phyloP scores from a whole-genome alignment of 805 yeast species.

The Metschnikowia santaceciliae region DNA sequence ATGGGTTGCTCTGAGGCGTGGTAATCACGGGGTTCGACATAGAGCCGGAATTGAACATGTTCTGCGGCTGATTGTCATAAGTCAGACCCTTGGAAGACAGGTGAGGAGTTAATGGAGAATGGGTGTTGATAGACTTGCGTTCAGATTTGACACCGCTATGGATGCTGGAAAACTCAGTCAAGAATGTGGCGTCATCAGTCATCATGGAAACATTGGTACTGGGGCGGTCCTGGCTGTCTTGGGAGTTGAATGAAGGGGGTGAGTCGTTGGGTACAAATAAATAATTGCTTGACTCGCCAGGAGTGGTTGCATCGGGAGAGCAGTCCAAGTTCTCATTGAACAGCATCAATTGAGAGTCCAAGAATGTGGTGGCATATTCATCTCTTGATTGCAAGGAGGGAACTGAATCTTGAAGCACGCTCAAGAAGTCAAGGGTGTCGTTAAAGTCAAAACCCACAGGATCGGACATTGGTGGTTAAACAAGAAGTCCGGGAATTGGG shows the following conservation, averaged over 20 bases:
- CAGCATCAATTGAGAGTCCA: conserved; percentile 1
- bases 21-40: not conserved
- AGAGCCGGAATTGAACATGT: not conserved
- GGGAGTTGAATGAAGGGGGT: not conserved
- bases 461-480: not conserved
- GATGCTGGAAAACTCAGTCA: conserved; percentile 3
- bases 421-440: conserved; percentile 3
- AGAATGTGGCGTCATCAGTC: conserved; percentile 4
- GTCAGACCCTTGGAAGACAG: conserved; percentile 3
- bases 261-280: not conserved
- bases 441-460: conserved; percentile 2
- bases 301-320: not conserved
- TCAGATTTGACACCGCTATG: not conserved
- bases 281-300: not conserved
- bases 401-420: conserved; percentile 2
- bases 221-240: not conserved
- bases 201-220: not conserved
- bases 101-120: conserved; percentile 2
- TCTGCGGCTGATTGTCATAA: not conserved
- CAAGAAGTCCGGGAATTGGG: not conserved
- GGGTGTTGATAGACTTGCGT: not conserved
- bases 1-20: conserved; percentile 2
- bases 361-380: not conserved
- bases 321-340: not conserved
- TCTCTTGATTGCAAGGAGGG: not conserved